phyloP scores from a whole-genome alignment of 1,139 yeast species.

The Kodamaea arcana region DNA sequence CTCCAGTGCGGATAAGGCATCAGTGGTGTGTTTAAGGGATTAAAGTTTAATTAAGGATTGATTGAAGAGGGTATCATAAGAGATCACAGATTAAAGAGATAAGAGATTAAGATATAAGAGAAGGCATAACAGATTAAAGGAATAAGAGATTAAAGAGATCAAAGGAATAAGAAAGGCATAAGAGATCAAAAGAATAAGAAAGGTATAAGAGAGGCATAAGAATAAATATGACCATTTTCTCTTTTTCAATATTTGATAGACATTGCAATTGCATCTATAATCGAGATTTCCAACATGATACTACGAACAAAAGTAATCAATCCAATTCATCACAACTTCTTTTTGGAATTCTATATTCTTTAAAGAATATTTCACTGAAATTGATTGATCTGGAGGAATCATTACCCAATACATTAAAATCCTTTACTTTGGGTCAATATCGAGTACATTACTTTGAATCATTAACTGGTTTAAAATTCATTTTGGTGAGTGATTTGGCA shows the following conservation, averaged over 20 bases:
- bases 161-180: too few species aligned
- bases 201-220: too few species aligned
- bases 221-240: slow-evolving; percentile 44
- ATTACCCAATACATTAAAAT: slow-evolving; percentile 49
- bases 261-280: slow-evolving; percentile 79
- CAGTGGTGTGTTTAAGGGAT: too few species aligned
- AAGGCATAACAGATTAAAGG: too few species aligned
- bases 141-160: too few species aligned
- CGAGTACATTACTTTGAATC: slow-evolving; percentile 80
- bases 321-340: slow-evolving; percentile 72
- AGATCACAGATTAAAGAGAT: too few species aligned
- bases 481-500: slow-evolving; percentile 64
- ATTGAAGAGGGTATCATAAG: too few species aligned
- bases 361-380: slow-evolving; percentile 69
- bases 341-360: slow-evolving; percentile 82
- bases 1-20: too few species aligned
- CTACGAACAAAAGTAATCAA: slow-evolving; percentile 51
- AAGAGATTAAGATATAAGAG: too few species aligned
- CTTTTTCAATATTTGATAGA: slow-evolving; percentile 85
- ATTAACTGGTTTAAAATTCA: slow-evolving; percentile 72
- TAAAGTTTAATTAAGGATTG: too few species aligned
- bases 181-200: too few species aligned
- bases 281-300: slow-evolving; percentile 50
- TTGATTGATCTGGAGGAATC: slow-evolving; percentile 36
- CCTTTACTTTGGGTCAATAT: slow-evolving; percentile 69